phyloP scores from a whole-genome alignment of 371 early-diverging fungal genomes.

The Lichtheimia ramosa region DNA sequence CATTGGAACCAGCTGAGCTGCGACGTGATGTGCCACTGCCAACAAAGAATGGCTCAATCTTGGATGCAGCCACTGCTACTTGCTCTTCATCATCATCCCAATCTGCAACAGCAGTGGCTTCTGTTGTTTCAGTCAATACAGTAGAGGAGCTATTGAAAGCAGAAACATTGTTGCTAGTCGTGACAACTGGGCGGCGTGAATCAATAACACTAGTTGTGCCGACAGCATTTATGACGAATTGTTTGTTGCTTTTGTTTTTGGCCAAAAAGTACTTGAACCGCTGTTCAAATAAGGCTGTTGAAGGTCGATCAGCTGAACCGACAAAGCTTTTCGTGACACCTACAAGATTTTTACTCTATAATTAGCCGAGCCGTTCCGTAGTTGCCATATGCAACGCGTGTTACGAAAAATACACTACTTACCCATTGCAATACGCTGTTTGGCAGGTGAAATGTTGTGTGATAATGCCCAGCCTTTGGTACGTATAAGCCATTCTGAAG shows the following conservation, averaged over 20 bases:
- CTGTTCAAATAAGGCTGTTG: slow-evolving; percentile 31
- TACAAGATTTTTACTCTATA: slow-evolving; percentile 7
- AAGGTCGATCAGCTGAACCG: slow-evolving; percentile 22
- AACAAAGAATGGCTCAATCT: slow-evolving; percentile 9
- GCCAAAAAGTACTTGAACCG: slow-evolving; percentile 48
- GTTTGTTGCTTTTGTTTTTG: slow-evolving; percentile 33
- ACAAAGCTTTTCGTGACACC: slow-evolving; percentile 40
- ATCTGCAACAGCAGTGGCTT: too few species aligned
- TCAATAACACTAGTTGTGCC: slow-evolving; percentile 16
- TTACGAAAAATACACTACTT: slow-evolving; percentile 6
- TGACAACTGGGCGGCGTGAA: not conserved
- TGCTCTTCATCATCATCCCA: not conserved
- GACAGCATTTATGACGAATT: slow-evolving; percentile 31
- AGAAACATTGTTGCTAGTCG: not conserved
- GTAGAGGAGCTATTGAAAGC: not conserved
- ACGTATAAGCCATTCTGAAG: slow-evolving; percentile 33
- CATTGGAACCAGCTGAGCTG: slow-evolving; percentile 13
- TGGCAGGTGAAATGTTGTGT: slow-evolving; percentile 26
- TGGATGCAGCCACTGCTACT: not conserved
- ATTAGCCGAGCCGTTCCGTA: slow-evolving; percentile 4
- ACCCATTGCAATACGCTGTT: slow-evolving; percentile 38
- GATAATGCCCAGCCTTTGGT: slow-evolving; percentile 46
- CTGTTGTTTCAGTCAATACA: not conserved
- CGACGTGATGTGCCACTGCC: slow-evolving; percentile 10
- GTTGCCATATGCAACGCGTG: not conserved